Base-by-base conservation (phyloP, 2,329 filamentous ascomycete genomes). In the Trichoderma oligosporum region DNA sequence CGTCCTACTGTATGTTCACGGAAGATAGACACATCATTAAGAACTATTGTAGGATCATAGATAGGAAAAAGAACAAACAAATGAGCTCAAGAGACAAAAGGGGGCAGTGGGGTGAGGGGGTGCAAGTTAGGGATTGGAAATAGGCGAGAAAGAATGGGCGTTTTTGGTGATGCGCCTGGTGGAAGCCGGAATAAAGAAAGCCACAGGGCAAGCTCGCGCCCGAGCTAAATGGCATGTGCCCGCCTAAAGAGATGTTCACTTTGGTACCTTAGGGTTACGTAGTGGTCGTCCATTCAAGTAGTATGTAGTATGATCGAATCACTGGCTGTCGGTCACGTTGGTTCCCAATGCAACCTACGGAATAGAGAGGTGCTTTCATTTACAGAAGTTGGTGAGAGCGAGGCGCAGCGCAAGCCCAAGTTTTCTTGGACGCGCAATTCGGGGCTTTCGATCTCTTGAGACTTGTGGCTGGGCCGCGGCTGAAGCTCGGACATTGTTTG, bases 331-430 rank as follows among this genome's bases (percentile, higher is more conserved):
- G n/a, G n/a, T n/a, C n/a, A n/a, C n/a, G n/a, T n/a, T n/a, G n/a
- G n/a, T n/a, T n/a, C n/a, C n/a, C n/a, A n/a, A n/a, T n/a, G n/a
- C n/a, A n/a, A n/a, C n/a, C n/a, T n/a, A n/a, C n/a, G n/a, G n/a
- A n/a, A n/a, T n/a, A n/a, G n/a, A n/a, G n/a, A n/a, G n/a, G n/a
- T n/a, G n/a, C n/a, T n/a, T n/a, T n/a, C n/a, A n/a, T n/a, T n/a
- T n/a, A n/a, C n/a, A n/a, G n/a, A n/a, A n/a, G n/a, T n/a, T n/a
- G n/a, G 35, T 20, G n/a, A n/a, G 25, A 53, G 20, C 36, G 51
- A 55, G 51, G 51, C 51, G 51, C 51, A 55, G 51, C 51, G 41
- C 51, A 55, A 55, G 51, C 51, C 51, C 24, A 38, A 20, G 16
- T 53, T 54, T 39, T n/a, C 9, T 18, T 29, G 51, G 41, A 45